Conservation (phyloP, 164 flowering plant species). For the grape (Vitis vinifera) region DNA sequence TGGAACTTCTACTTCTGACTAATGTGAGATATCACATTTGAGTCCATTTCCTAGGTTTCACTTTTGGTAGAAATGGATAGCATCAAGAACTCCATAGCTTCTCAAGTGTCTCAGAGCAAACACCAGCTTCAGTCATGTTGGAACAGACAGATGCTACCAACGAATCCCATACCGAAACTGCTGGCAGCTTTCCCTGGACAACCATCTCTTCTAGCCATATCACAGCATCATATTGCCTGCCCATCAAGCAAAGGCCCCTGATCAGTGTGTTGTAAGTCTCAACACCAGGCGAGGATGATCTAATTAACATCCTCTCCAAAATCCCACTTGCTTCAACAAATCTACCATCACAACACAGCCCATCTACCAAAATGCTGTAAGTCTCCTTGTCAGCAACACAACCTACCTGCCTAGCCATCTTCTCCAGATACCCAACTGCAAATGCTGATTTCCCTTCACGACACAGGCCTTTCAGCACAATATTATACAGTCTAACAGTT, state of each 20-base stretch:
- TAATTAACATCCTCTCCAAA: conserved; percentile 60
- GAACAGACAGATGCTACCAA: conserved; percentile 44
- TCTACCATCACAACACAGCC: conserved; percentile 52
- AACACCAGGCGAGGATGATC: conserved; percentile 39
- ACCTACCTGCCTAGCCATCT: conserved; percentile 64
- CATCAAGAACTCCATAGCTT: too few relatives aligned
- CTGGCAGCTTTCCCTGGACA: conserved; percentile 55
- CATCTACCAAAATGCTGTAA: conserved; percentile 46
- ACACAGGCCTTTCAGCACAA: conserved; percentile 56
- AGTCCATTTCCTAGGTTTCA: too few relatives aligned
- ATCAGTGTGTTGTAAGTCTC: conserved; percentile 39
- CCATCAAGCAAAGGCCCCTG: conserved; percentile 58
- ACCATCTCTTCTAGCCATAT: conserved; percentile 92
- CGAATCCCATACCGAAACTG: conserved; percentile 48
- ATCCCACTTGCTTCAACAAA: conserved; percentile 57
- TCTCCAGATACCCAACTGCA: conserved; percentile 51
- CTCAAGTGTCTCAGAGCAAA: too few relatives aligned
- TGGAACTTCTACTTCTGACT: too few relatives aligned
- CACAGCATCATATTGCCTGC: conserved; percentile 63
- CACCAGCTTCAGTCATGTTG: conserved; percentile 6
- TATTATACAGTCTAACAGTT: conserved; percentile 41
- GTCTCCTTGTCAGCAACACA: conserved; percentile 55
- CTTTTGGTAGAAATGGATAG: too few relatives aligned
- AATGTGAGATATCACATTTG: too few relatives aligned
- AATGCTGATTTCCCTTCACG: conserved; percentile 34